A percentile compares a stretch with the other conserved stretches of the same genome.
These are phyloP conservation scores for Centrapalus pauciflorus DNA, from an alignment of 129 eudicot species.

Conservation along the genomic window DNA sequence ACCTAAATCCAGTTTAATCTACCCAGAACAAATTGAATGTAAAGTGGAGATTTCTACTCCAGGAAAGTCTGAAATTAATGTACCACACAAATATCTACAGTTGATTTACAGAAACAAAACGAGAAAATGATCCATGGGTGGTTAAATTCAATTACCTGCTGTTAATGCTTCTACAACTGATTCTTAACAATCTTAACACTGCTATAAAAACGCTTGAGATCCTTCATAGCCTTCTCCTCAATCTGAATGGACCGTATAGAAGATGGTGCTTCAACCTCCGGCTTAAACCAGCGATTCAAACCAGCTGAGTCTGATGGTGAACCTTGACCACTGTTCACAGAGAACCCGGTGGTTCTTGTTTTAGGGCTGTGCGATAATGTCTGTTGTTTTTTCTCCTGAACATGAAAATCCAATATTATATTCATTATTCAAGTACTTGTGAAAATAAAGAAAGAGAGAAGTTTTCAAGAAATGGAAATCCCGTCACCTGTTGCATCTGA, in stretches of 20 bases:
- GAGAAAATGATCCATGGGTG: constrained; percentile 10
- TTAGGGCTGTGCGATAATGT: constrained; percentile 73
- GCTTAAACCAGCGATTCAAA: constrained; percentile 85
- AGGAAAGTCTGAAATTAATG: constrained; percentile 16
- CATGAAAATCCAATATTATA: not conserved
- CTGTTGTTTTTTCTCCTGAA: constrained; percentile 62
- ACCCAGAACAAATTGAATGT: not conserved
- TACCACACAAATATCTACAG: constrained; percentile 24
- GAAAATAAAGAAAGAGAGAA: not conserved
- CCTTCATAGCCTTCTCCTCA: constrained; percentile 94
- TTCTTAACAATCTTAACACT: constrained; percentile 77
- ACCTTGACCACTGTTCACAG: constrained; percentile 59
- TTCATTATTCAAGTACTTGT: not conserved
- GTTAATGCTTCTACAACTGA: constrained; percentile 42
- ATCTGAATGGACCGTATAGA: constrained; percentile 92
- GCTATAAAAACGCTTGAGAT: constrained; percentile 89
- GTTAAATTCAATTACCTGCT: not conserved
- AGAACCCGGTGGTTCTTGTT: constrained; percentile 75
- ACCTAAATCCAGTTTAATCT: not conserved
- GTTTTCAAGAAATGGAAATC: not conserved
- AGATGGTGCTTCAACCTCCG: constrained; percentile 80
- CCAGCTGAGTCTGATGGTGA: constrained; percentile 73
- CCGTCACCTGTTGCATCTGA: constrained; percentile 77
- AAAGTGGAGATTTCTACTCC: constrained; percentile 12
- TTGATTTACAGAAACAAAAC: constrained; percentile 26